phyloP scores from a whole-genome alignment of 2,329 filamentous ascomycete species.

The Ambrosiella cleistominuta region DNA sequence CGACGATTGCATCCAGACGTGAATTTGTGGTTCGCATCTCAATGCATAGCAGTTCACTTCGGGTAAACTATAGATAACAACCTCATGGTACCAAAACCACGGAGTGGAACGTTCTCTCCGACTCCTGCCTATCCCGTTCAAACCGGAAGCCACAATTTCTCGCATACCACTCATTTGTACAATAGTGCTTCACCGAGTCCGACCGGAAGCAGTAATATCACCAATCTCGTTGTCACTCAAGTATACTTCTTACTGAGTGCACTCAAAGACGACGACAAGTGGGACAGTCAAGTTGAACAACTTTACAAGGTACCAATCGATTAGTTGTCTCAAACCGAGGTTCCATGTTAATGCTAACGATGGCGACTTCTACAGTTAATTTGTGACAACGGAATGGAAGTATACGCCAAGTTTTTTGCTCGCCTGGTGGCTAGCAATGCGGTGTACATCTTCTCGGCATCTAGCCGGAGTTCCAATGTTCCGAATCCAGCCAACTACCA shows the following conservation, averaged over 20 bases:
- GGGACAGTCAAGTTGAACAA: conserved; percentile 79
- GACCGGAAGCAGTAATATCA: conserved; percentile 49
- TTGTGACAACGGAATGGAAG: conserved; percentile 98
- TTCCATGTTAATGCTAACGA: neutral
- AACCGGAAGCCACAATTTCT: conserved; percentile 37
- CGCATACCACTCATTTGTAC: conserved; percentile 33
- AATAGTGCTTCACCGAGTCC: conserved; percentile 42
- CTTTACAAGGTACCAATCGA: conserved; percentile 58
- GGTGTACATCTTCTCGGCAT: conserved; percentile 70
- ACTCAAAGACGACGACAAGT: conserved; percentile 93
- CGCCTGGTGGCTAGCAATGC: conserved; percentile 85
- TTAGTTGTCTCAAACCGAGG: neutral
- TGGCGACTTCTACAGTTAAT: conserved; percentile 50
- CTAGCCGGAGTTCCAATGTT: conserved; percentile 45
- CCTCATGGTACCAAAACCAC: conserved; percentile 42
- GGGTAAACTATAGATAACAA: conserved; percentile 20
- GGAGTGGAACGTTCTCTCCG: conserved; percentile 48
- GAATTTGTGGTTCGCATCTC: no score
- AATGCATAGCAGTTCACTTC: neutral
- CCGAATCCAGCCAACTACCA: conserved; percentile 51
- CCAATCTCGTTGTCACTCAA: conserved; percentile 89
- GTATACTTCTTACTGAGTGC: conserved; percentile 86
- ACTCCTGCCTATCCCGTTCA: conserved; percentile 40
- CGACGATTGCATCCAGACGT: no score
- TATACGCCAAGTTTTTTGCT: conserved; percentile 89